Evolutionary conservation across 164 flowering plant genomes (phyloP).

Genomic region (Taxillus chinensis): DNA sequence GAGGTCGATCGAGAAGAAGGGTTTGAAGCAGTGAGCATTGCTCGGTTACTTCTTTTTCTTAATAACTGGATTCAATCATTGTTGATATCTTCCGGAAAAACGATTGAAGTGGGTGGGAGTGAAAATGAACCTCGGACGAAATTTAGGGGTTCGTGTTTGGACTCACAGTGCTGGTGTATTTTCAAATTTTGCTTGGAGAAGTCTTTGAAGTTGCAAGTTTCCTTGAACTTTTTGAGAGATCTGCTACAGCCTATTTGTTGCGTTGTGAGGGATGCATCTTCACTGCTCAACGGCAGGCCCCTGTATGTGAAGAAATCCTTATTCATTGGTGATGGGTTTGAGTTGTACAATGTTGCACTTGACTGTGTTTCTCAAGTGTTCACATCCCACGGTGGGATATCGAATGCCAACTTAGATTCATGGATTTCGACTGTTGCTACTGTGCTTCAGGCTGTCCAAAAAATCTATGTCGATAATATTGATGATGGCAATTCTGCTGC

Average conservation of each 20-base stretch:
- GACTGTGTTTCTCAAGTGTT: conserved; percentile 50
- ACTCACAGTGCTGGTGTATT: conserved; percentile 66
- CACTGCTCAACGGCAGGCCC: conserved; percentile 8
- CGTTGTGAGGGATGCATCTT: conserved; percentile 30
- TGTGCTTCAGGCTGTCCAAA: conserved; percentile 35
- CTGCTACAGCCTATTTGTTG: conserved; percentile 38
- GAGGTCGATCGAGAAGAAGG: conserved; percentile 15
- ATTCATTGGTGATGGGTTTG: conserved; percentile 20
- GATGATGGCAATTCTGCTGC: conserved; percentile 12
- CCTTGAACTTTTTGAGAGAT: conserved; percentile 38
- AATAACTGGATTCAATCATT: conserved; percentile 72
- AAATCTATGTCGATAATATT: conserved; percentile 12
- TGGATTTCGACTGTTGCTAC: conserved; percentile 44
- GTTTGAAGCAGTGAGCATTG: conserved; percentile 31
- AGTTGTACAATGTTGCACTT: conserved; percentile 23
- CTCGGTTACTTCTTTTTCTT: conserved; percentile 44
- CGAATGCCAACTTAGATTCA: conserved; percentile 53
- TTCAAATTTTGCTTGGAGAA: conserved; percentile 65
- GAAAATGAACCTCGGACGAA: conserved; percentile 9
- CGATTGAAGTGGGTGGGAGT: conserved; percentile 15
- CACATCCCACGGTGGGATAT: conserved; percentile 36
- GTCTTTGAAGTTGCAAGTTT: conserved; percentile 20
- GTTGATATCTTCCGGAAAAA: conserved; percentile 42
- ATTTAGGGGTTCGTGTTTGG: conserved; percentile 38
- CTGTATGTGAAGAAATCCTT: conserved; percentile 7